Base-by-base conservation (phyloP, 805 yeast genomes). In the Pachysolen tannophilus region DNA sequence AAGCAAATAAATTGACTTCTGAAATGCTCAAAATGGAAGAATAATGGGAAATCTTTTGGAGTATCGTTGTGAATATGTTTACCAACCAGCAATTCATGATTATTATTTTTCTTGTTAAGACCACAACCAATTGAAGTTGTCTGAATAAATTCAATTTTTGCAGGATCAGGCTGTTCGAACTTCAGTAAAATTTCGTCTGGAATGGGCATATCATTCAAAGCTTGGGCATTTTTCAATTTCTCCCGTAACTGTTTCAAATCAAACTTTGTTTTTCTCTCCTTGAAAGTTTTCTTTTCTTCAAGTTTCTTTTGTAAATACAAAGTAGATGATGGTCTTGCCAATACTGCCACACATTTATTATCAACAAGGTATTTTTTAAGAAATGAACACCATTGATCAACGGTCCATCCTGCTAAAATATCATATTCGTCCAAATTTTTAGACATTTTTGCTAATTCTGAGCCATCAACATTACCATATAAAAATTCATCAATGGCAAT, bases 1-100 rank as follows among this genome's bases (percentile, higher is more conserved):
- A 87, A 65, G 10, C 82, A 75, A 24, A 84, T 73, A 52, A 90
- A 92, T 48, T 82, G 78, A 1, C 96, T 83, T 36, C 78, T 71
- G 50, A 74, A 80, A 43, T 80, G 74, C 55, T 92, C 97, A 46
- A 82, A 69, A 50, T 86, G 92, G 34, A 88, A 52, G 42, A 75
- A 78, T 26, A 88, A 55, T 4, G 88, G 86, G 42, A 81, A 67
- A 33, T 68, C 62, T 1, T 45, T 34, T 20, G 80, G 77, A 2
- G 52, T 46, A 38, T 57, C 63, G 6, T 34, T 19, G 7, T 41
- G 34, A 28, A 43, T 40, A 11, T 45, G 35, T 30, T 46, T 33
- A 17, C 49, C 48, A 6, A 45, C 36, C 25, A 45, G 44, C 20
- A 61, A 44, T 2, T 41, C 14, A 20, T 57, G 58, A 28, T 56